Conservation (phyloP, 495 filamentous ascomycete genomes). For the Aspergillus bridgeri region DNA sequence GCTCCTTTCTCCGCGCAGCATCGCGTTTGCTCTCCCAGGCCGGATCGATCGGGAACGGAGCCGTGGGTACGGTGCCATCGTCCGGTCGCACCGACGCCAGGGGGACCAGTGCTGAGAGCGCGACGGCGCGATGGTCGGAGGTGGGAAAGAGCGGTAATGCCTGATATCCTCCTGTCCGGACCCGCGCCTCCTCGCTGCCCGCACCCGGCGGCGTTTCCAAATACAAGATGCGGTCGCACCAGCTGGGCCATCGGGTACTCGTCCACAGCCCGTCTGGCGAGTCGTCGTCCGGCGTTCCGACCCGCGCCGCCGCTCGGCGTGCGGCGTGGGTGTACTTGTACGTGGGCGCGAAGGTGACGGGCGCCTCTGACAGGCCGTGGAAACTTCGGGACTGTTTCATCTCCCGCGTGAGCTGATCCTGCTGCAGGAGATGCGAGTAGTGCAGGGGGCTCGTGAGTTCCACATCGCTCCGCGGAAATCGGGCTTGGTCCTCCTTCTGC, state of each 20-base stretch:
- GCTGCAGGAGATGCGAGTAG: constrained; percentile 58
- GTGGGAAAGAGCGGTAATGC: constrained; percentile 70
- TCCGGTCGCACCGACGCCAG: constrained; percentile 27
- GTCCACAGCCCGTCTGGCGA: constrained; percentile 70
- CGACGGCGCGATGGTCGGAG: constrained; percentile 84
- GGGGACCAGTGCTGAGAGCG: constrained; percentile 60
- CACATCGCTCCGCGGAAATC: constrained; percentile 59
- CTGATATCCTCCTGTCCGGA: constrained; percentile 60
- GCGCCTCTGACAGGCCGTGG: constrained; percentile 72
- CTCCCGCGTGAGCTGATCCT: constrained; percentile 77
- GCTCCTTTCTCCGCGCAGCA: constrained; percentile 51
- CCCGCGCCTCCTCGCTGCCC: constrained; percentile 17
- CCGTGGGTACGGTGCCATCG: constrained; percentile 25
- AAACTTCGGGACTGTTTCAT: constrained; percentile 59
- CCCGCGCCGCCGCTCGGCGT: constrained; percentile 32
- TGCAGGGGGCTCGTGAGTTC: constrained; percentile 46
- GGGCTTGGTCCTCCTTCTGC: constrained; percentile 38
- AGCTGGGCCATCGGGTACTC: constrained; percentile 79
- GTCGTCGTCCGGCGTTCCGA: constrained; percentile 23
- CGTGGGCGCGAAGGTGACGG: constrained; percentile 80
- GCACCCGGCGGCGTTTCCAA: constrained; percentile 57
- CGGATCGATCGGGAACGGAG: constrained; percentile 55
- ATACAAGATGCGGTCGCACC: constrained; percentile 90
- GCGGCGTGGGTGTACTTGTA: constrained; percentile 71
- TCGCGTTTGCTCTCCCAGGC: constrained; percentile 47